Conservation (phyloP, 2,329 filamentous ascomycete species). For the Pseudocercospora fijiensis region DNA sequence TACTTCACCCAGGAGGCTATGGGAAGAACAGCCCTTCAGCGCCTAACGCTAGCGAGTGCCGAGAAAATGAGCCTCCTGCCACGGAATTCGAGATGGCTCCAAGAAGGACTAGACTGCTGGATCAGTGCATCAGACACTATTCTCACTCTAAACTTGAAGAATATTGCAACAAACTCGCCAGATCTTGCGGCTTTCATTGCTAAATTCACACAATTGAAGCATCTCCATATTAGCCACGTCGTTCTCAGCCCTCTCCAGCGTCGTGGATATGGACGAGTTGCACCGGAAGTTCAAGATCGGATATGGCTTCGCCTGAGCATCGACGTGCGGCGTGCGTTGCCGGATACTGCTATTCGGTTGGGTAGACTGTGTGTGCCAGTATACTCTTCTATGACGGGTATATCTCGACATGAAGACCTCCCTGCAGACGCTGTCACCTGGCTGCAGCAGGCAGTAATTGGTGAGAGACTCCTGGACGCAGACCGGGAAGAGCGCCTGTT, state of each 20-base stretch:
- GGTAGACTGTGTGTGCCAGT: slow-evolving; percentile 1
- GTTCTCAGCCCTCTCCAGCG: not conserved
- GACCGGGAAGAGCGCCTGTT: slow-evolving; percentile 25
- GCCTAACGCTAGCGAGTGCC: slow-evolving; percentile 8
- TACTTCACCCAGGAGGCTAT: not conserved
- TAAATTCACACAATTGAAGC: not conserved
- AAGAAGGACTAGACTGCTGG: not conserved
- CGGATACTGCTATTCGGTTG: slow-evolving; percentile 9
- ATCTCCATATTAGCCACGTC: not conserved
- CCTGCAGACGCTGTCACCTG: slow-evolving; percentile 16
- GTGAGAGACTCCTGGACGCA: slow-evolving; percentile 13
- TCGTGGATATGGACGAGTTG: not conserved
- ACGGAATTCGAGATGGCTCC: not conserved
- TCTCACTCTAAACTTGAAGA: not conserved
- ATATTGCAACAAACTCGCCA: not conserved
- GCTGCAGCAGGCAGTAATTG: slow-evolving; percentile 23
- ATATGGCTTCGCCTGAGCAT: slow-evolving; percentile 21
- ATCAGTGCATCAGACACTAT: slow-evolving; percentile 9
- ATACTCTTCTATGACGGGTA: not conserved
- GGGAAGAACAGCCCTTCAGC: not conserved
- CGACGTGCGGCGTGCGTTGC: slow-evolving; percentile 17
- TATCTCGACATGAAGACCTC: not conserved
- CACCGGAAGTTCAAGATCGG: not conserved
- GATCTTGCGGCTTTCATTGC: not conserved
- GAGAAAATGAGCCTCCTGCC: not conserved